Evolutionary conservation across 768 basidiomycete species (phyloP), one percentile per base, ranked within the genome.

Genomic region (Xerocomus potaroensis): DNA sequence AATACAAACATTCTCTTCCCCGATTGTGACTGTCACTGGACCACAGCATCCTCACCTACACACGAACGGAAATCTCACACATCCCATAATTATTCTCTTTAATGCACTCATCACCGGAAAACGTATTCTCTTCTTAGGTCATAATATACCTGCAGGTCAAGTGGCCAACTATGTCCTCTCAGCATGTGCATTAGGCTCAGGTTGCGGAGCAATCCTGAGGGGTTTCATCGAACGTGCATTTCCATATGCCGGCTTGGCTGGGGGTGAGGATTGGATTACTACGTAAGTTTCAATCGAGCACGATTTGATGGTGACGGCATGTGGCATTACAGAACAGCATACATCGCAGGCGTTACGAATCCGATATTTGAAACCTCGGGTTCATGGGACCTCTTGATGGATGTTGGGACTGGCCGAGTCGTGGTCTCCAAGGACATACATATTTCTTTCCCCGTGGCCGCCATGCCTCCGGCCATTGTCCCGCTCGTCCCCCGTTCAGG

Each of bases 331-430:
- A 92, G 91, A 31, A 84, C 88, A 4, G 95, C 91, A 11, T 99
- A 85, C 61, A 93, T 99, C 43, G 96, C 94, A 9, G 96, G 96
- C 1, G 95, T 98, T 3, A 94, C 91, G 1, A 99, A 99, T 59
- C 96, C 94, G 2, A 92, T 97, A 37, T 97, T 97, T 67, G 91
- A 95, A 59, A 74, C 85, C 1, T 79, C 86, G 0, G 81, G 84
- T 0, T 76, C 80, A 11, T 99, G 96, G 96, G 96, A 99, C 65
- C 72, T 99, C 8, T 72, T 97, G 32, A 88, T 95, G 64, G 92
- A 98, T 61, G 83, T 97, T 51, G 86, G 90, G 39, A 80, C 83
- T 0, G 91, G 91, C 9, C 83, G 80, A 30, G 89, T 99, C 48
- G 83, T 83, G 3, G 84, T 98, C 12, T 83, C 89, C 31, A 94